phyloP scores from a whole-genome alignment of 768 basidiomycete species.

The Pleurotus tuoliensis region DNA sequence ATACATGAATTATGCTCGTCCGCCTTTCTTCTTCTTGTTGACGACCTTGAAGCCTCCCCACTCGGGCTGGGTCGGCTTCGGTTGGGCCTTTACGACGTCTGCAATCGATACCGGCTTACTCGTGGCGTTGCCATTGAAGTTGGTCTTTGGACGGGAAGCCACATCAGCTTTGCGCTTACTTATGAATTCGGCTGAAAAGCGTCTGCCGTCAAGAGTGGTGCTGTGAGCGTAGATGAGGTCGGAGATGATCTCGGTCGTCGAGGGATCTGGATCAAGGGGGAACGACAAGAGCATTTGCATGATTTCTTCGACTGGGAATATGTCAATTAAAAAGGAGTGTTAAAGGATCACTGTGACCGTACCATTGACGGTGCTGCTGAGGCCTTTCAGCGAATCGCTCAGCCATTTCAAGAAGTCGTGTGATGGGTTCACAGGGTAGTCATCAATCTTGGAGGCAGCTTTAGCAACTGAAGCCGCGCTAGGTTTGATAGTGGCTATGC shows the following conservation, averaged over 20 bases:
- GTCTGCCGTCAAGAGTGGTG: conserved; percentile 89
- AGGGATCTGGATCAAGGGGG: conserved; percentile 82
- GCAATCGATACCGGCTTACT: conserved; percentile 71
- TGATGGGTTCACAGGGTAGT: conserved; percentile 65
- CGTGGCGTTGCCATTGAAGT: conserved; percentile 27
- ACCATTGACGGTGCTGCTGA: conserved; percentile 74
- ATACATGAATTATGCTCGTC: conserved; percentile 37
- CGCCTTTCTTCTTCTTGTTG: conserved; percentile 92
- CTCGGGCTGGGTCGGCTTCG: conserved; percentile 68
- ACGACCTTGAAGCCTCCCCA: conserved; percentile 93
- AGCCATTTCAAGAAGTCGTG: conserved; percentile 93
- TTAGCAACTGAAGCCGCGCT: conserved; percentile 28
- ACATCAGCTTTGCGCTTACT: conserved; percentile 84
- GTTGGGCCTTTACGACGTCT: conserved; percentile 87
- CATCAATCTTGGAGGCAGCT: conserved; percentile 47
- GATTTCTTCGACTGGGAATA: conserved; percentile 85
- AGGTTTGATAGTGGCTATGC: conserved; percentile 30
- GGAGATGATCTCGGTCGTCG: conserved; percentile 87
- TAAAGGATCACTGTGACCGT: conserved; percentile 14
- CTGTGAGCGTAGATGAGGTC: conserved; percentile 94
- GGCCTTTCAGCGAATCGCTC: conserved; percentile 75
- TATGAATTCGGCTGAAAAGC: conserved; percentile 92
- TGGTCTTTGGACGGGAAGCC: conserved; percentile 43
- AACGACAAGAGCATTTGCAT: conserved; percentile 93
- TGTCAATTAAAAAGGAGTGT: neutral